phyloP scores from a whole-genome alignment of 805 yeast species.

The Yamadazyma scolyti region DNA sequence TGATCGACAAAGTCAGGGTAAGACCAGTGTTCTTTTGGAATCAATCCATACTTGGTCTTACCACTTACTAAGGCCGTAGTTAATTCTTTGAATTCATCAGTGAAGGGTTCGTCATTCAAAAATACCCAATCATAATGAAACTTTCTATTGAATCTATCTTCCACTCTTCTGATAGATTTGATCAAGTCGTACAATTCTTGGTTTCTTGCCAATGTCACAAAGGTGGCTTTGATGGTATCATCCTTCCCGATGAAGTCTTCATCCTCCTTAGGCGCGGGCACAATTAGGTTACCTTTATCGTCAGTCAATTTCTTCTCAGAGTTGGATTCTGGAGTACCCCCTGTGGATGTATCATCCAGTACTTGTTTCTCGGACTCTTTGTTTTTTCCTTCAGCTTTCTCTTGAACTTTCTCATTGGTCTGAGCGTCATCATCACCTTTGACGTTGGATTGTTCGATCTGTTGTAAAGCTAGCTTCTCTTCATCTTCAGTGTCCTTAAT shows the following conservation, averaged over 20 bases:
- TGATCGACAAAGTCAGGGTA: slow-evolving; percentile 62
- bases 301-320: slow-evolving; percentile 1
- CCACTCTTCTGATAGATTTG: slow-evolving; percentile 57
- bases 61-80: slow-evolving; percentile 55
- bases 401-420: not conserved
- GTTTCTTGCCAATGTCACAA: slow-evolving; percentile 70
- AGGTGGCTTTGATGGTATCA: slow-evolving; percentile 55
- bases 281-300: slow-evolving; percentile 1
- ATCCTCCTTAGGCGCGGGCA: slow-evolving; percentile 8
- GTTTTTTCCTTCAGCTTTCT: too few species aligned
- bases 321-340: slow-evolving; percentile 1
- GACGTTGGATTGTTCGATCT: slow-evolving; percentile 3
- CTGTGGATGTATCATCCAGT: too few species aligned
- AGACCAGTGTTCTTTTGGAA: slow-evolving; percentile 65
- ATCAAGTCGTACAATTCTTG: slow-evolving; percentile 57
- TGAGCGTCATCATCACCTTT: not conserved
- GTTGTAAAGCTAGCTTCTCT: slow-evolving; percentile 9
- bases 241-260: slow-evolving; percentile 11
- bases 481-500: slow-evolving; percentile 11
- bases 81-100: slow-evolving; percentile 49
- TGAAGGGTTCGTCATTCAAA: slow-evolving; percentile 64
- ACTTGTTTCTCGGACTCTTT: too few species aligned
- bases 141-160: slow-evolving; percentile 59
- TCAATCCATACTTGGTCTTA: slow-evolving; percentile 55
- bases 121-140: slow-evolving; percentile 79